Conservation (phyloP, 2,329 filamentous ascomycete species). For the Aplosporella prunicola region DNA sequence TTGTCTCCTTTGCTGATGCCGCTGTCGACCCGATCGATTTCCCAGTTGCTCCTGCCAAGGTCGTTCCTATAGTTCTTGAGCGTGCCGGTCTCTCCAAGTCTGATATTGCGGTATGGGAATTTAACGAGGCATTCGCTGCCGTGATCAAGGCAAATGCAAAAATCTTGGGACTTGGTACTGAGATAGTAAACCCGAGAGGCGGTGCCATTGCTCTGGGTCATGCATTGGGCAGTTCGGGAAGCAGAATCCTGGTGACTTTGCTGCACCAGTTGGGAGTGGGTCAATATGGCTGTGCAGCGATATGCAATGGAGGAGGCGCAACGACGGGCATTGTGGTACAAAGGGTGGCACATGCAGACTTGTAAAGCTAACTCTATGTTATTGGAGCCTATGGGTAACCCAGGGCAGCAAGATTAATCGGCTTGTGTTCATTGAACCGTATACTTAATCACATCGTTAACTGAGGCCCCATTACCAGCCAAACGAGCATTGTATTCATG, state of each 20-base stretch:
- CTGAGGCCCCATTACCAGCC: no score
- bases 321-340: slow-evolving; percentile 89
- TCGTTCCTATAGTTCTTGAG: slow-evolving; percentile 80
- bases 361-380: no score
- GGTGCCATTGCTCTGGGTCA: slow-evolving; percentile 90
- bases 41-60: slow-evolving; percentile 82
- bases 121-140: slow-evolving; percentile 95
- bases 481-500: no score
- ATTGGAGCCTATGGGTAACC: no score
- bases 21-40: slow-evolving; percentile 89
- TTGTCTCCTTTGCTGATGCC: slow-evolving; percentile 79
- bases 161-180: slow-evolving; percentile 71
- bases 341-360: slow-evolving; percentile 45
- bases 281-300: slow-evolving; percentile 90
- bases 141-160: slow-evolving; percentile 93
- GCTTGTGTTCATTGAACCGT: no score
- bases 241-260: slow-evolving; percentile 79
- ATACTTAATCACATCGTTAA: no score
- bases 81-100: slow-evolving; percentile 84
- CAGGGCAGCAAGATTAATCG: no score
- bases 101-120: slow-evolving; percentile 92
- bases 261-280: slow-evolving; percentile 85
- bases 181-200: slow-evolving; percentile 77
- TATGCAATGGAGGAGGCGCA: slow-evolving; percentile 93
- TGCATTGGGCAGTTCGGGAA: slow-evolving; percentile 86